phyloP scores from a whole-genome alignment of 257 asterid species.

The Ocimum tenuiflorum region DNA sequence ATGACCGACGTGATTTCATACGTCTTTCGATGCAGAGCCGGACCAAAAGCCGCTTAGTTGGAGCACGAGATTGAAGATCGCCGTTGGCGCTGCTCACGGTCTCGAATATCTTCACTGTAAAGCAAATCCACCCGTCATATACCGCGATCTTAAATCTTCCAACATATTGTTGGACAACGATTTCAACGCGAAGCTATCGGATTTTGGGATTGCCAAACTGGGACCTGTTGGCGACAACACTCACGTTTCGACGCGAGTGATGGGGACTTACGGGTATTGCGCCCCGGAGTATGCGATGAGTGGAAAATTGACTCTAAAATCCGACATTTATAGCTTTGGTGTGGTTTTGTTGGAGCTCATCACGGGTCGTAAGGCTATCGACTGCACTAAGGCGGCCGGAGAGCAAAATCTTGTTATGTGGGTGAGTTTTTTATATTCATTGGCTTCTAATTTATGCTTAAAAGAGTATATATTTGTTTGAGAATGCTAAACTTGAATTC shows the following conservation, averaged over 20 bases:
- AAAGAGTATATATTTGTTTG: neutral
- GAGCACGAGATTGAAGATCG: conserved; percentile 75
- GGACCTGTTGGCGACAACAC: conserved; percentile 90
- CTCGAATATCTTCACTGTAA: conserved; percentile 75
- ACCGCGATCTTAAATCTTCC: conserved; percentile 78
- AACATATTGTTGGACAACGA: conserved; percentile 72
- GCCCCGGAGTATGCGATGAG: conserved; percentile 90
- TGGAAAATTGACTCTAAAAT: conserved; percentile 76
- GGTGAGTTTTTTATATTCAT: conserved; percentile 41
- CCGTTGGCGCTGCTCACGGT: conserved; percentile 80
- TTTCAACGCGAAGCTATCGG: conserved; percentile 73
- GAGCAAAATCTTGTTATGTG: conserved; percentile 78
- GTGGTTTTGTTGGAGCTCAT: conserved; percentile 82
- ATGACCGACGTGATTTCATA: neutral
- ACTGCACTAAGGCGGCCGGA: conserved; percentile 36
- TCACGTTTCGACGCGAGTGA: conserved; percentile 87
- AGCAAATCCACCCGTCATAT: conserved; percentile 82
- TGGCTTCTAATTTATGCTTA: neutral
- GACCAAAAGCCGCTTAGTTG: conserved; percentile 54
- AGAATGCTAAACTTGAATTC: too few relatives aligned
- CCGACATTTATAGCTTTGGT: conserved; percentile 88
- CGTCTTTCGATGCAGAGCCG: conserved; percentile 38
- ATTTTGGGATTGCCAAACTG: conserved; percentile 84
- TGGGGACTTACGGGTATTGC: conserved; percentile 92
- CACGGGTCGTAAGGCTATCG: conserved; percentile 72